phyloP scores from a whole-genome alignment of 768 basidiomycete genomes.

The Lentinula sp. region DNA sequence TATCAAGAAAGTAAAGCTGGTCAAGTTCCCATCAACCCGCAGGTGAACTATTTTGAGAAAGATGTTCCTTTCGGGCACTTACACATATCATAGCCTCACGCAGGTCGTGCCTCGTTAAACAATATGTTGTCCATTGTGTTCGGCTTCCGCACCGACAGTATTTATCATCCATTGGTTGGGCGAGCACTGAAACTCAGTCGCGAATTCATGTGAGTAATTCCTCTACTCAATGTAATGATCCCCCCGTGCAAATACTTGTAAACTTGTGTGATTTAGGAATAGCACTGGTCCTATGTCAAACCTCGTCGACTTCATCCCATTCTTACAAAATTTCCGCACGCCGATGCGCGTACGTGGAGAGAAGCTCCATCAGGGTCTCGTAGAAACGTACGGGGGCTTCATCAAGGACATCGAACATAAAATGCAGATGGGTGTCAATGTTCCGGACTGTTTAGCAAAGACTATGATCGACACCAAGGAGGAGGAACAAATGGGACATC shows the following conservation, averaged over 20 bases:
- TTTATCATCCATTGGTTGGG: constrained; percentile 11
- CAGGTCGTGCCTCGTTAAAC: constrained; percentile 1
- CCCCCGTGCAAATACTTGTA: not conserved
- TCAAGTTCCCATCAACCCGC: constrained; percentile 12
- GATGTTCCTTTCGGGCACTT: not conserved
- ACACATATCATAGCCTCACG: not conserved
- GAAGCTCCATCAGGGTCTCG: constrained; percentile 16
- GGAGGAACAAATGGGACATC: constrained; percentile 21
- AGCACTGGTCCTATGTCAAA: constrained; percentile 15
- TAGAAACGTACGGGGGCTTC: constrained; percentile 24
- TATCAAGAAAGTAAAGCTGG: constrained; percentile 10
- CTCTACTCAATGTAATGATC: not conserved
- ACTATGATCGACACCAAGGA: constrained; percentile 19
- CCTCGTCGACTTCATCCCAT: constrained; percentile 14
- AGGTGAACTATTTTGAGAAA: not conserved
- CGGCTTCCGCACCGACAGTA: constrained; percentile 13
- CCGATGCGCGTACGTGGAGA: constrained; percentile 10
- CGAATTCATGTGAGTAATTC: constrained; percentile 14
- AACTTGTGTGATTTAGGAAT: not conserved
- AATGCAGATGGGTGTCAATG: constrained; percentile 21
- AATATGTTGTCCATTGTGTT: constrained; percentile 17
- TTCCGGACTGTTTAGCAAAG: constrained; percentile 27
- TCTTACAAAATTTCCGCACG: constrained; percentile 14
- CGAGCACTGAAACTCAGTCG: constrained; percentile 9
- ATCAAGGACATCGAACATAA: constrained; percentile 18